Base-by-base conservation (phyloP, 2,329 filamentous ascomycete genomes). In the Paecilomyces dactylethromorphus region DNA sequence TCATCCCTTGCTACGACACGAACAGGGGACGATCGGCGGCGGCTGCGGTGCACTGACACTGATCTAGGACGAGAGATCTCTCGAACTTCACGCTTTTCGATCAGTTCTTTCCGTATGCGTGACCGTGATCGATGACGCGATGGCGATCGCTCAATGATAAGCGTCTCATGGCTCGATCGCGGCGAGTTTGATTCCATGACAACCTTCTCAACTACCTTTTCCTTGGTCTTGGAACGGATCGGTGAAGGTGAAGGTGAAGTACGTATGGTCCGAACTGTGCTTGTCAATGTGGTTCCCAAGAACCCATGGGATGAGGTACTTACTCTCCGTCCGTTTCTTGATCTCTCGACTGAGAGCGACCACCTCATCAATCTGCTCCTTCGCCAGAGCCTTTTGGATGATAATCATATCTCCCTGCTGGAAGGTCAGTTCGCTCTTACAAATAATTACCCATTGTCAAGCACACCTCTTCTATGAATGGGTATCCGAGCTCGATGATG, bases 331-430 rank as follows among this genome's bases (percentile, higher is more conserved):
- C 52, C 67, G 65, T 49, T 68, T 68, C 59, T 66, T 70, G 58
- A 75, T 70, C 32, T 88, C 86, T 68, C 92, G 89, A 73, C 91
- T 95, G 55, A 92, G 80, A 67, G 86, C 88, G 66, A 97, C 89
- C 52, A 97, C 82, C 68, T 95, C 89, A 66, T 97, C 92, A 63
- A 97, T 97, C 66, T 96, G 91, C 18, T 93, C 86, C 66, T 95
- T 92, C 15, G 91, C 90, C 4, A 97, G 82, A 10, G 93, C 92
- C 69, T 90, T 88, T 65, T 89, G 86, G 33, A 97, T 86, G 56
- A 96, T 84, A 66, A 94, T 86, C 22, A 88, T 89, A 65, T 89
- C 87, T 45, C 89, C 91, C 90, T 94, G 64, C 7, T 6, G 22
- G 51, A 56, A 22, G 7, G n/a, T 33, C 13, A 56, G 58, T 26